Evolutionary conservation across 805 yeast species (phyloP).

Genomic region (Kazachstania viticola): DNA sequence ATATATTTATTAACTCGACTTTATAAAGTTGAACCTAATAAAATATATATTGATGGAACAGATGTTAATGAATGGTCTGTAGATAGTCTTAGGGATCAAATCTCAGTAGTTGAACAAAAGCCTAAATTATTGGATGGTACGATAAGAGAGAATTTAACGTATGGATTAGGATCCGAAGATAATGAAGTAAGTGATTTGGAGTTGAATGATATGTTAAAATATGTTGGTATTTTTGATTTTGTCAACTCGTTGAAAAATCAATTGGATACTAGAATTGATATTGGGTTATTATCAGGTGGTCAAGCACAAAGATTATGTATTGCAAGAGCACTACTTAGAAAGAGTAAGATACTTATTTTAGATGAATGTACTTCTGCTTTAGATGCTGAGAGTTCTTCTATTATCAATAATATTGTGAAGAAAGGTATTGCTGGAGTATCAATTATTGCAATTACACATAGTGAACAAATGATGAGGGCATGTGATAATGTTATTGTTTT

Average conservation of each 20-base stretch:
- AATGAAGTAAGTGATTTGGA: slow-evolving; percentile 22
- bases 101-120: slow-evolving; percentile 68
- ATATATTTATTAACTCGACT: slow-evolving; percentile 45
- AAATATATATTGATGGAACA: slow-evolving; percentile 34
- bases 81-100: slow-evolving; percentile 36
- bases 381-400: slow-evolving; percentile 48
- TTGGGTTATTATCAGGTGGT: slow-evolving; percentile 65
- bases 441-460: slow-evolving; percentile 64
- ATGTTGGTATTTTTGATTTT: slow-evolving; percentile 44
- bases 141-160: slow-evolving; percentile 55
- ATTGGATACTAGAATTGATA: slow-evolving; percentile 46
- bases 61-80: slow-evolving; percentile 38
- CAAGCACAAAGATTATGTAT: slow-evolving; percentile 79
- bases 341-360: slow-evolving; percentile 51
- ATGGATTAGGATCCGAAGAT: slow-evolving; percentile 34
- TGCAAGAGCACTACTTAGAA: slow-evolving; percentile 65
- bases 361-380: slow-evolving; percentile 90
- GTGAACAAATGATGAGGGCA: slow-evolving; percentile 47
- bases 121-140: slow-evolving; percentile 66
- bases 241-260: slow-evolving; percentile 45
- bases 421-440: slow-evolving; percentile 31
- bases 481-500: slow-evolving; percentile 42
- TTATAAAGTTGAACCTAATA: slow-evolving; percentile 30
- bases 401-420: slow-evolving; percentile 39
- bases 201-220: slow-evolving; percentile 30